Percentiles rank a stretch among this genome's conserved stretches.
Conservation (phyloP, 176 grass and related monocot genomes). For the Musa schizocarpa region DNA sequence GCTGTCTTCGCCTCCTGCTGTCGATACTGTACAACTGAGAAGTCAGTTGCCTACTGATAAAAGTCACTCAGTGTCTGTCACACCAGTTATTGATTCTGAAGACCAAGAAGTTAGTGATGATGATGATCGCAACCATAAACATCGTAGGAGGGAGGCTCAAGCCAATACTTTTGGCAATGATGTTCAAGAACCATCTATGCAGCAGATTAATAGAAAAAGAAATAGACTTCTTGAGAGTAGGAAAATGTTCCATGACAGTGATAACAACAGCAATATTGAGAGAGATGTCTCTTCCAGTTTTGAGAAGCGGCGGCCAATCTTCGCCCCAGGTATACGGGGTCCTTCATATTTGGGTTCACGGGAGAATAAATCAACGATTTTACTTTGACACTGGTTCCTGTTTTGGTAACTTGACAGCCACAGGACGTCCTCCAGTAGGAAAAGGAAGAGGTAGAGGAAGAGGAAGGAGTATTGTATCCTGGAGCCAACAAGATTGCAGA, state of each 20-base stretch:
- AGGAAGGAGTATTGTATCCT: conserved; percentile 54
- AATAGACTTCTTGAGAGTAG: conserved; percentile 32
- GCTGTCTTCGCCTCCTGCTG: not conserved
- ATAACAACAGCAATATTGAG: conserved; percentile 34
- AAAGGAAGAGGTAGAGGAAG: conserved; percentile 35
- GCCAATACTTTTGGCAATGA: conserved; percentile 45
- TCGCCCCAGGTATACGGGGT: conserved; percentile 24
- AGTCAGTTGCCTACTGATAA: conserved; percentile 48
- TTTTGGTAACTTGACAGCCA: conserved; percentile 33
- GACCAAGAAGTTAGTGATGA: conserved; percentile 61
- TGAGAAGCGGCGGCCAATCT: conserved; percentile 39
- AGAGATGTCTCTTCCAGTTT: conserved; percentile 35
- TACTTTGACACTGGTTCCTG: not conserved
- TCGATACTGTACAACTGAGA: conserved; percentile 6
- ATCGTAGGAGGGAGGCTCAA: conserved; percentile 54
- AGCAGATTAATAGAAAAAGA: conserved; percentile 40
- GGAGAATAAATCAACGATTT: conserved; percentile 38
- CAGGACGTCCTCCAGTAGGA: conserved; percentile 31
- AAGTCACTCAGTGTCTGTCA: conserved; percentile 51
- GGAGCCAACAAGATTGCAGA: conserved; percentile 61
- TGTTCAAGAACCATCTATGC: conserved; percentile 39
- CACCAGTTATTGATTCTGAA: conserved; percentile 53
- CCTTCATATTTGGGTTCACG: conserved; percentile 3
- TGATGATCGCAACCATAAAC: conserved; percentile 97
- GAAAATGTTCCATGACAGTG: conserved; percentile 26